Conservation (phyloP, 2,329 filamentous ascomycete genomes). For the Scedosporium dehoogii region DNA sequence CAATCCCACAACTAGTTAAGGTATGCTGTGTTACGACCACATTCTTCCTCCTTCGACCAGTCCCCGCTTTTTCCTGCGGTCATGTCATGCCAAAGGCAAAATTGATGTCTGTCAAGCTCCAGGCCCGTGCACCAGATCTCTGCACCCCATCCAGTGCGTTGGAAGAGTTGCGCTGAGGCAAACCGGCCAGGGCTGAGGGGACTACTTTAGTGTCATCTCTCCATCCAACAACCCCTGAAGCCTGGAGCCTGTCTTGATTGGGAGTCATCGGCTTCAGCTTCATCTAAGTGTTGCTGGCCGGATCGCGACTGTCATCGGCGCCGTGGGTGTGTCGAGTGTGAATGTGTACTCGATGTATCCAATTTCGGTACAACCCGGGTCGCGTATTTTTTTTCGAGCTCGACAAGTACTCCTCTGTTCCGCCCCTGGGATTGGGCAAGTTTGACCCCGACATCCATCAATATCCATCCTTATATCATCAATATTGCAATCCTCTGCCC, state of each 20-base stretch:
- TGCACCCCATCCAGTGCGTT: not conserved
- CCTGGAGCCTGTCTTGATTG: not conserved
- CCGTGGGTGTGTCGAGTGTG: not conserved
- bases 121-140: not conserved
- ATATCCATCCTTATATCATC: not conserved
- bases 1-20: too few relatives aligned
- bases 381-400: not conserved
- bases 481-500: not conserved
- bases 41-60: too few relatives aligned
- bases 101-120: not conserved
- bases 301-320: not conserved
- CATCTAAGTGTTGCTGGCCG: not conserved
- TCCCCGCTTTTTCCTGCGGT: not conserved
- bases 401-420: not conserved
- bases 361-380: not conserved
- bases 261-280: not conserved
- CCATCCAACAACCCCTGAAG: not conserved
- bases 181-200: not conserved
- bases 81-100: not conserved
- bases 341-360: too few relatives aligned
- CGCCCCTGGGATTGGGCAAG: not conserved
- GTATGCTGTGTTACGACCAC: too few relatives aligned
- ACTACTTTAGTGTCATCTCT: not conserved
- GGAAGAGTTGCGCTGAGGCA: not conserved
- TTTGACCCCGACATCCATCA: not conserved